Evolutionary conservation across 805 yeast genomes (phyloP).

Genomic region (Candida methanosorbosa): DNA sequence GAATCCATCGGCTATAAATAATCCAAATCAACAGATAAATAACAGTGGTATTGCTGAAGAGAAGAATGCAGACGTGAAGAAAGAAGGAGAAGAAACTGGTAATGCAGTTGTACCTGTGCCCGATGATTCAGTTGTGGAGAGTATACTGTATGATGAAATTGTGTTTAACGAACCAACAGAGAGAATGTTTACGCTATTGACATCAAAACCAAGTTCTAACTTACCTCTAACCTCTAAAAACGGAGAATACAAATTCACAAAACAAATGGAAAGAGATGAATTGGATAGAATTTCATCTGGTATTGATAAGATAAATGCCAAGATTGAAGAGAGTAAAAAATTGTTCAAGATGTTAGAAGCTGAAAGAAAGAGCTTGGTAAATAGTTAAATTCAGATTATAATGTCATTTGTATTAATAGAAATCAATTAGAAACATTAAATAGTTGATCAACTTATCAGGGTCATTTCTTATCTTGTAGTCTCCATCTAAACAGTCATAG

Average conservation of each 20-base stretch:
- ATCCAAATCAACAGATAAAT: conserved; percentile 3
- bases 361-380: conserved; percentile 18
- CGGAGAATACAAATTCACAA: conserved; percentile 13
- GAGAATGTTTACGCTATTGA: conserved; percentile 67
- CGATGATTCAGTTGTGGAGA: conserved; percentile 38
- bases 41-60: conserved; percentile 1
- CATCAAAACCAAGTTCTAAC: conserved; percentile 54
- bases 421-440: conserved; percentile 6
- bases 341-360: conserved; percentile 21
- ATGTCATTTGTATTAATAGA: conserved; percentile 5
- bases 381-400: neutral
- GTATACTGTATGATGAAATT: conserved; percentile 74
- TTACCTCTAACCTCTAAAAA: conserved; percentile 27
- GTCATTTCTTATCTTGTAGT: too few species aligned
- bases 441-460: too few species aligned
- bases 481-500: conserved; percentile 16
- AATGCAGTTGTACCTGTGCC: conserved; percentile 11
- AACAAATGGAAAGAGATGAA: conserved; percentile 58
- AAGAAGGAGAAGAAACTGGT: neutral
- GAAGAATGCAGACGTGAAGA: neutral
- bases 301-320: conserved; percentile 17
- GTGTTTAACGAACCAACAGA: conserved; percentile 97
- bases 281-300: conserved; percentile 41
- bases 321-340: conserved; percentile 13
- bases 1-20: neutral